Evolutionary conservation across 257 asterid species (phyloP), one percentile per base, ranked within the genome.

Genomic region (Solanum appendiculatum): DNA sequence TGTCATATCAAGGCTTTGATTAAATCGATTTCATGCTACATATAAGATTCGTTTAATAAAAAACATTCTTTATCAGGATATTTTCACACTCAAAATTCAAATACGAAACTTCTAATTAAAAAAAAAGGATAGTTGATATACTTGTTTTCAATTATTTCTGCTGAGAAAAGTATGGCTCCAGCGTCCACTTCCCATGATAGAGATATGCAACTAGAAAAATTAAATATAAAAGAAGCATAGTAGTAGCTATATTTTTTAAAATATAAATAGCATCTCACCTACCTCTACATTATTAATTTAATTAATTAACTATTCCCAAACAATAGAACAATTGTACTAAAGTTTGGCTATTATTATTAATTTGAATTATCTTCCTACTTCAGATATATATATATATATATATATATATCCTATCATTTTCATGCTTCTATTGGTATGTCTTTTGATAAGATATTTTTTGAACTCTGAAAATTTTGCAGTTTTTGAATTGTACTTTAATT

Each of bases 11-110:
- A 56, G 7, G 0, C 64, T 56, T 20, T 0, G 1, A 56, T 56
- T 56, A 56, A 56, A n/a, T 2, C 0, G 1, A 2, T 4, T 14
- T 1, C 12, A 31, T 0, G 2, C 0, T 3, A 54, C 6, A 18
- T 18, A 54, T 6, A 54, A 51, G 1, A 16, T 54, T 46, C 1
- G 0, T 18, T 18, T 13, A 7, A 66, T 0, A 2, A 6, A 29
- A 68, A 29, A 68, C 0, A 29, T 8, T 6, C 0, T 0, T 10
- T 12, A 25, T 12, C 2, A 25, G 0, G 2, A 64, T 11, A 2
- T 0, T 4, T 0, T 23, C 0, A n/a, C 1, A 4, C 11, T 63
- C 8, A 63, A 63, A 23, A 12, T 0, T n/a, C 9, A 27, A 27
- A 27, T 25, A 13, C 2, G 5, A 66, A n/a, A 13, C 7, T 5